Evolutionary conservation across 2,329 filamentous ascomycete species (phyloP), one percentile per base, ranked within the genome.

Genomic region (Calonectria pteridis): DNA sequence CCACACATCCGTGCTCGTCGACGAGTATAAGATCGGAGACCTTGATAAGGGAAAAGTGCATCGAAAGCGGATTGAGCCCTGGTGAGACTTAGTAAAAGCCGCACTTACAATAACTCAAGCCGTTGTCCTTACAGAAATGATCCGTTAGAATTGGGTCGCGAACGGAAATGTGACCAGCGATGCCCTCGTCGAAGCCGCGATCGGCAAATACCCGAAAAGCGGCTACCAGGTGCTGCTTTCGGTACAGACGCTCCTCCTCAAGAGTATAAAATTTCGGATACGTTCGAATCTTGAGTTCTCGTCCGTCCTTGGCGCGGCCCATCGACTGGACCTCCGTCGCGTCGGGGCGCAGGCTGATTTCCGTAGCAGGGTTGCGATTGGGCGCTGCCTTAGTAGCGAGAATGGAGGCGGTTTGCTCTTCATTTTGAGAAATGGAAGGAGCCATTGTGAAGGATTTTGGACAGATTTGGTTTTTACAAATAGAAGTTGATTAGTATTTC

Each of bases 21-120:
- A 93, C 89, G 6, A 94, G 85, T 53, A 95, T 88, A 90, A 95
- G 92, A 82, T 94, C 93, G 7, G 88, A 89, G 0, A 92, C 92
- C 73, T 90, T 91, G 74, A 94, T 86, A 76, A 93, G 85, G 29
- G 89, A 92, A 80, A 94, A 95, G 82, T 94, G 93, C 65, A 87
- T 88, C 7, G 64, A 51, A 4, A 29, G 23, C 6, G 64, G 46
- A 18, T 63, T 63, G 0, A 43, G 23, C 46, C 64, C 31, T 66
- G 26, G 5, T 9, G 0, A 4, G 3, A 6, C 11, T 59, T 37
- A 59, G 55, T 13, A 13, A 46, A 46, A n/a, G 1, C 2, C 10
- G 18, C 20, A 3, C 16, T 26, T 58, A n/a, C 29, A 58, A 28
- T 9, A 20, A 18, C 31, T 20, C 29, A 37, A n/a, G 31, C 18